Conservation (phyloP, 2,329 filamentous ascomycete species). For the Didymella pomorum region DNA sequence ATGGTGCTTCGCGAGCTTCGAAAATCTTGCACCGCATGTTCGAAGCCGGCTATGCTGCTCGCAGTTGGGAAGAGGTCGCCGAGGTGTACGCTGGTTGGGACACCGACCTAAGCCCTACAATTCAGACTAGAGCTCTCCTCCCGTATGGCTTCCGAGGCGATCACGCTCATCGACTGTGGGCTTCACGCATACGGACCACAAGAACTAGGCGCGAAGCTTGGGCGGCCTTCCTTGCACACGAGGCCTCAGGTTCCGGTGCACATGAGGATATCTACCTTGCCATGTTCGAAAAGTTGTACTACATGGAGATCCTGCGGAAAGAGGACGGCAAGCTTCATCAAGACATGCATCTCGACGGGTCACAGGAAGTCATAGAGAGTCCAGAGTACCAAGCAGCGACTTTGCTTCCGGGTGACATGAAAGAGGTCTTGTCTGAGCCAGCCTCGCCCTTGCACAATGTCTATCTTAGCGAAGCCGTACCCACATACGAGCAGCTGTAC, state of each 20-base stretch:
- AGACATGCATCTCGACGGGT: slow-evolving; percentile 4
- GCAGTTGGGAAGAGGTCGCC: slow-evolving; percentile 62
- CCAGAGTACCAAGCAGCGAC: background rate
- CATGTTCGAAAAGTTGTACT: slow-evolving; percentile 65
- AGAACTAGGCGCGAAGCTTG: slow-evolving; percentile 70
- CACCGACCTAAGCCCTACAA: slow-evolving; percentile 67
- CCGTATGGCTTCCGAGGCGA: slow-evolving; percentile 18
- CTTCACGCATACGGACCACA: slow-evolving; percentile 65
- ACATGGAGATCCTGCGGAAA: slow-evolving; percentile 32
- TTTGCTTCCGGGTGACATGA: slow-evolving; percentile 67
- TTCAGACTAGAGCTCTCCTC: slow-evolving; percentile 64
- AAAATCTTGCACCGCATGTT: slow-evolving; percentile 64
- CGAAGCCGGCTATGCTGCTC: slow-evolving; percentile 64
- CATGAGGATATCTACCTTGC: slow-evolving; percentile 59
- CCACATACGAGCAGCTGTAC: slow-evolving; percentile 67
- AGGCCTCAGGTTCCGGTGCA: slow-evolving; percentile 53
- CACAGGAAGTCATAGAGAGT: slow-evolving; percentile 7
- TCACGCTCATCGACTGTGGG: slow-evolving; percentile 53
- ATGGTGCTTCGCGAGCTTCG: slow-evolving; percentile 65
- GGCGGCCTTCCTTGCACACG: slow-evolving; percentile 68
- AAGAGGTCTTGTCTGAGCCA: slow-evolving; percentile 63
- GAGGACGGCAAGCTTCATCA: slow-evolving; percentile 8
- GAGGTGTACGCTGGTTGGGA: slow-evolving; percentile 69
- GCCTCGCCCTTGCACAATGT: slow-evolving; percentile 71
- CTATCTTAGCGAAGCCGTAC: slow-evolving; percentile 67